Conservation (phyloP, 345 rosid genomes). For the Eucalyptus tenuipes region DNA sequence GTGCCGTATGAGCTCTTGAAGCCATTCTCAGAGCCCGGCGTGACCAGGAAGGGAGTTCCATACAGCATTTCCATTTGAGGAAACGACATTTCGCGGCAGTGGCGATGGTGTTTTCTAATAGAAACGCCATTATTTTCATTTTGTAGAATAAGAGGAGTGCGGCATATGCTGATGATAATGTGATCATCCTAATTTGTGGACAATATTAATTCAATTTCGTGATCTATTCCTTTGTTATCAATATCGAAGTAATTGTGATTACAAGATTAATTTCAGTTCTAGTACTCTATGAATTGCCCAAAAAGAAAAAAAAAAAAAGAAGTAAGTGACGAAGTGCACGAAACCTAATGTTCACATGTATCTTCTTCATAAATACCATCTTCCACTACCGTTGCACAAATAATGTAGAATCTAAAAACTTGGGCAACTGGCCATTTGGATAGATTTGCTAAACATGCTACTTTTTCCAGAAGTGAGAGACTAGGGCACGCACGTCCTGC, state of each 20-base stretch:
- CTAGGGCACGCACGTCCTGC: not conserved
- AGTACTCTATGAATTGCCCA: not conserved
- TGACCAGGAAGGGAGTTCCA: slow-evolving; percentile 40
- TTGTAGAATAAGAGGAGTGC: not conserved
- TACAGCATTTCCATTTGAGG: slow-evolving; percentile 20
- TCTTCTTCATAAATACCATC: not conserved
- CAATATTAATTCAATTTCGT: not conserved
- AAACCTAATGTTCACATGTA: not conserved
- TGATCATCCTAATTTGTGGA: not conserved
- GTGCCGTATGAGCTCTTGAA: slow-evolving; percentile 30
- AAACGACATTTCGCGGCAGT: not conserved
- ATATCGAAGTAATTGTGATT: not conserved
- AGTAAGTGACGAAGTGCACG: not conserved
- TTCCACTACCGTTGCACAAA: not conserved
- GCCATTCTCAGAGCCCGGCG: slow-evolving; percentile 31
- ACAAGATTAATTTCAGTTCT: not conserved
- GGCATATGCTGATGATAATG: not conserved
- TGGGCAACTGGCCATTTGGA: not conserved
- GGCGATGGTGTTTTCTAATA: not conserved
- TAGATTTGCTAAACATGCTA: not conserved
- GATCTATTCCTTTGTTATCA: not conserved
- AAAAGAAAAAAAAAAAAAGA: too few relatives aligned
- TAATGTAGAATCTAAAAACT: not conserved
- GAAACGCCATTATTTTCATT: not conserved
- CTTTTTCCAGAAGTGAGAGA: not conserved